Evolutionary conservation across 2,329 filamentous ascomycete species (phyloP), one percentile per base, ranked within the genome.

Genomic region (Paraphoma sp.): DNA sequence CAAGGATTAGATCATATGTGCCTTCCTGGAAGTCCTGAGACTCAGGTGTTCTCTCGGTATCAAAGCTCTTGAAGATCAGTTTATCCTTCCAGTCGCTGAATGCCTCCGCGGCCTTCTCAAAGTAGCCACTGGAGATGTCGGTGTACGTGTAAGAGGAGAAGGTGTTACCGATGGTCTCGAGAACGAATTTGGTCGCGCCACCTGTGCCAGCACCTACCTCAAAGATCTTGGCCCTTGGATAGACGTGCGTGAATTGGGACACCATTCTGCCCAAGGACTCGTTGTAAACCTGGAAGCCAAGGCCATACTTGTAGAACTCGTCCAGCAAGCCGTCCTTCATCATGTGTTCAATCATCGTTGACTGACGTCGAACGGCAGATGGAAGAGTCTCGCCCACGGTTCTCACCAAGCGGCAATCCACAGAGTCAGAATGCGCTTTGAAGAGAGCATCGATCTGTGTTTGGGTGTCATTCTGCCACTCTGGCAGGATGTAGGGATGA

Each of bases 1-100:
- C 65, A 11, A 69, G 45, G 16, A 69, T 54, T 2, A 71, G 4
- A 45, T 71, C 68, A 33, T 56, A 66, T 1, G 44, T 6, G 3
- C 23, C 18, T 10, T 41, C 30, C 5, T 40, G 40, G 33, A 58
- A 64, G 2, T 59, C 62, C 45, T 69, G 64, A 6, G 44, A 44
- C 0, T 8, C 2, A 0, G 56, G 56, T 4, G 41, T n/a, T 46
- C 53, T 33, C 4, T 51, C 50, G 14, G 54, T 46, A 38, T 65
- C 49, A 4, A 65, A 33, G 3, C 10, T 28, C 18, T 50, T 56
- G 48, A 56, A 65, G 1, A 11, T 23, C 51, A 64, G 50, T 23
- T 53, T 36, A 6, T 38, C 48, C 28, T 50, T 48, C 14, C 54
- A 54, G 3, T 53, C 51, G 5, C 6, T 30, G 23, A 53, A 53